Percentiles rank a stretch among this genome's conserved stretches.
Evolutionary conservation across 352 stramenopile species (phyloP).

Genomic region (Pythium phragmitis): DNA sequence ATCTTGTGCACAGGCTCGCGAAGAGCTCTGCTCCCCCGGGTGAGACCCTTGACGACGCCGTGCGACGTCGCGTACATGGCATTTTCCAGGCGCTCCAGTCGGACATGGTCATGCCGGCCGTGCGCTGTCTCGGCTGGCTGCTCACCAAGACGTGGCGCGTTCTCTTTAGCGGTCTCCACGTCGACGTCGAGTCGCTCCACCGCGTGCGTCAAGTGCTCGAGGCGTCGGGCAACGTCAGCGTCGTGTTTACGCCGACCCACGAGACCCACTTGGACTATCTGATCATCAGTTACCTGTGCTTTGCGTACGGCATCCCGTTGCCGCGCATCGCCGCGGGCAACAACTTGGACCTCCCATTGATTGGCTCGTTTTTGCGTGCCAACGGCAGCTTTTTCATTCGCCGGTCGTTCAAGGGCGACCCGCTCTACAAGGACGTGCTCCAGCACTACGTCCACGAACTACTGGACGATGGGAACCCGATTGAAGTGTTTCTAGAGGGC

Average conservation of each 20-base stretch:
- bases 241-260: slow-evolving; percentile 87
- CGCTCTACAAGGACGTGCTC: slow-evolving; percentile 83
- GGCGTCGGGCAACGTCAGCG: slow-evolving; percentile 45
- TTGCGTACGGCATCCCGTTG: slow-evolving; percentile 83
- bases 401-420: slow-evolving; percentile 69
- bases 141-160: slow-evolving; percentile 80
- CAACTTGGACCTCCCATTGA: slow-evolving; percentile 83
- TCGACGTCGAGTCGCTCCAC: slow-evolving; percentile 66
- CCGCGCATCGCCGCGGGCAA: slow-evolving; percentile 85
- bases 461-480: slow-evolving; percentile 69
- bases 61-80: slow-evolving; percentile 37
- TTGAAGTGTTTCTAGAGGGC: slow-evolving; percentile 90
- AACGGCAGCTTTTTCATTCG: slow-evolving; percentile 91
- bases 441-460: slow-evolving; percentile 85
- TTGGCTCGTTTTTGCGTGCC: slow-evolving; percentile 78
- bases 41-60: slow-evolving; percentile 12
- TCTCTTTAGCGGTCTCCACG: slow-evolving; percentile 68
- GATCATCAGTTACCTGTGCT: slow-evolving; percentile 90
- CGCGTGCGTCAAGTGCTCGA: slow-evolving; percentile 55
- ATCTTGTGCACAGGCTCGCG: slow-evolving; percentile 38
- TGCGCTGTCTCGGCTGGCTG: slow-evolving; percentile 73
- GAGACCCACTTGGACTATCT: slow-evolving; percentile 90
- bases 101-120: slow-evolving; percentile 73
- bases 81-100: slow-evolving; percentile 72
- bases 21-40: no score